A percentile compares a stretch with the other conserved stretches of the same genome.
These are phyloP conservation scores for Myrmaecium sp. DNA, from an alignment of 2,329 filamentous ascomycete genomes.

Conservation along the genomic window DNA sequence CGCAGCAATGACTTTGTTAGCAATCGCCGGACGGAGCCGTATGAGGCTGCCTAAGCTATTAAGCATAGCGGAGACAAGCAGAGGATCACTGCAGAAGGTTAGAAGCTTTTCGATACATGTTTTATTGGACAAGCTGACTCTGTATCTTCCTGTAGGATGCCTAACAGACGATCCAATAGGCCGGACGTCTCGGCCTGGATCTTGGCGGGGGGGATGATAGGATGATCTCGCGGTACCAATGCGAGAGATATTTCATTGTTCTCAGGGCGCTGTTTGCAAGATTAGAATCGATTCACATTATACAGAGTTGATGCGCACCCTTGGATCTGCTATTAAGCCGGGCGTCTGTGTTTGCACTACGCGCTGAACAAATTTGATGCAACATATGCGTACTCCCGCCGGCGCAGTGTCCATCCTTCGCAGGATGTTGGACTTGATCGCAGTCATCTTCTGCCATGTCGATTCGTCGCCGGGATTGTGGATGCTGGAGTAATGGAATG, in stretches of 20 bases:
- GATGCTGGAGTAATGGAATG: constrained; percentile 42
- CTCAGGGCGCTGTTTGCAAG: constrained; percentile 42
- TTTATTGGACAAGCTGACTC: constrained; percentile 39
- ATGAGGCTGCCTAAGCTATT: constrained; percentile 76
- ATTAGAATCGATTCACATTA: constrained; percentile 9
- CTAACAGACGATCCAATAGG: constrained; percentile 73
- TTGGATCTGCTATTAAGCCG: constrained; percentile 63
- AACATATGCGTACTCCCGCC: constrained; percentile 71
- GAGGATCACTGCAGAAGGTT: constrained; percentile 48
- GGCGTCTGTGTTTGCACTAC: constrained; percentile 84
- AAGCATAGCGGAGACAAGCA: constrained; percentile 78
- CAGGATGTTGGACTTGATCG: constrained; percentile 79
- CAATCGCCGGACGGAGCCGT: constrained; percentile 62
- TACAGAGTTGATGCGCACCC: constrained; percentile 39
- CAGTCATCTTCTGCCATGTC: constrained; percentile 74
- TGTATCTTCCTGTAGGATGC: constrained; percentile 69
- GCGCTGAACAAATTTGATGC: constrained; percentile 91
- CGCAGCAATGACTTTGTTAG: constrained; percentile 70
- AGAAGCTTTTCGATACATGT: constrained; percentile 6
- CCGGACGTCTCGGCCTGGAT: constrained; percentile 89
- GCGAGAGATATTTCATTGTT: constrained; percentile 73
- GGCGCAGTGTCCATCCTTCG: constrained; percentile 70
- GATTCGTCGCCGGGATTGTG: constrained; percentile 66
- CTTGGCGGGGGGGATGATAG: constrained; percentile 58
- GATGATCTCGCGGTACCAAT: constrained; percentile 69